Evolutionary conservation across 2,329 filamentous ascomycete species (phyloP), one percentile per base, ranked within the genome.

Genomic region (Xylaria sp.): DNA sequence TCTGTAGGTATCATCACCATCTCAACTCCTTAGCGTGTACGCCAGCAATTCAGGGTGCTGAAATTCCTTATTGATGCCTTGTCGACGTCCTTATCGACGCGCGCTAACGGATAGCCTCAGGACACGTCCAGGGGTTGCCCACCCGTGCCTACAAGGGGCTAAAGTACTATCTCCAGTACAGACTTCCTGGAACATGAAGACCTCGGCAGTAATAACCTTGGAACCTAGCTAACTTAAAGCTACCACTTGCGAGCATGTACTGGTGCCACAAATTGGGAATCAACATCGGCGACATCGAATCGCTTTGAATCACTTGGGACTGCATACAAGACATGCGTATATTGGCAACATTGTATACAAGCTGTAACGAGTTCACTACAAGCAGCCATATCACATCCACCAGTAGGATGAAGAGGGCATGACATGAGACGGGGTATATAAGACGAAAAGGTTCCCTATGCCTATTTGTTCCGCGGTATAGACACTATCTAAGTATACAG

Each of bases 51-150:
- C 58, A 71, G 71, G 52, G 59, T 62, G 69, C 74, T 69, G 60
- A 69, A 74, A 74, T 71, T 72, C 68, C 73, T 78, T 78, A 78
- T 78, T 76, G 65, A 62, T 68, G 71, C 70, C 67, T 71, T 70
- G 73, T 72, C 64, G 62, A 68, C 65, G 41, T 36, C 43, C 72
- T 75, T 77, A 75, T 76, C 75, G 33, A 46, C 18, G 48, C 64
- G 56, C 74, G 69, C 76, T 75, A 77, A 62, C 68, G 66, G 69
- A 62, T 72, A 64, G 63, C 56, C 36, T 20, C 28, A 41, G 52
- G 31, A 18, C 25, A 33, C 4, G 20, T 54, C 49, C 66, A 69
- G 62, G 69, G 60, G 64, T 48, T 18, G 15, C 3, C 33, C 10
- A 1, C 7, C 31, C 54, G 25, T 43, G 20, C 25, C 43, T 57